Evolutionary conservation across 208 protist species (phyloP), one percentile per base, ranked within the genome.

Genomic region (Phytomonas sp.): DNA sequence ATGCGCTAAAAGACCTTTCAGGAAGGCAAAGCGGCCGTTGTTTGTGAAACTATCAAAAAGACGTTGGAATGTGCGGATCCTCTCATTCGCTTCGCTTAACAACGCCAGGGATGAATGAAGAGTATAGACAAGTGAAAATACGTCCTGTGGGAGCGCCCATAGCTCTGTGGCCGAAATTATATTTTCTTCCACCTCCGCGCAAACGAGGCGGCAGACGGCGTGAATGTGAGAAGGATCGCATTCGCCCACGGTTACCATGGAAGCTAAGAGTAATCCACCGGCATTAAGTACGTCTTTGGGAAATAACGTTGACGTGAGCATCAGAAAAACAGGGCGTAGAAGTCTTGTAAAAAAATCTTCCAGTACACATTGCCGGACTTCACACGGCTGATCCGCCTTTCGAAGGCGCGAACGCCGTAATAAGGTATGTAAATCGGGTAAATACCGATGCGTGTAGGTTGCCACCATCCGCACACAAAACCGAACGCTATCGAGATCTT

Each of bases 271-370:
- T 14, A 96, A 66, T 0, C 88, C 91, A 19, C 86, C 78, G 23
- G 88, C 91, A 70, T 96, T 94, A 32, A 96, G 78, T 49, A 96
- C 82, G 71, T 96, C 91, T 70, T 94, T 96, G 26, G 91, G 91
- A 69, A 96, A 90, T 0, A 76, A 72, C 16, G 63, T 33, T 0
- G 84, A 91, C 32, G 72, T 73, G 1, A 94, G 79, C 91, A 96
- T 93, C 8, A 78, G 60, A 12, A 89, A 59, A 7, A 82, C 72
- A 31, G 84, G 76, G 32, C 79, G 77, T 29, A 91, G 63, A 14
- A 93, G 66, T 31, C 80, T 63, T 3, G 75, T 56, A 56, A 12
- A 56, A 26, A 56, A 19, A 26, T 7, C 45, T 19, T 56, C 45
- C 45, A 56, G 16, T 19, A 1, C 45, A 3, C 19, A 11, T 56